These are phyloP conservation scores for Lathyrus tuberosus DNA, from an alignment of 306 rosid genomes.

Conservation along the genomic window DNA sequence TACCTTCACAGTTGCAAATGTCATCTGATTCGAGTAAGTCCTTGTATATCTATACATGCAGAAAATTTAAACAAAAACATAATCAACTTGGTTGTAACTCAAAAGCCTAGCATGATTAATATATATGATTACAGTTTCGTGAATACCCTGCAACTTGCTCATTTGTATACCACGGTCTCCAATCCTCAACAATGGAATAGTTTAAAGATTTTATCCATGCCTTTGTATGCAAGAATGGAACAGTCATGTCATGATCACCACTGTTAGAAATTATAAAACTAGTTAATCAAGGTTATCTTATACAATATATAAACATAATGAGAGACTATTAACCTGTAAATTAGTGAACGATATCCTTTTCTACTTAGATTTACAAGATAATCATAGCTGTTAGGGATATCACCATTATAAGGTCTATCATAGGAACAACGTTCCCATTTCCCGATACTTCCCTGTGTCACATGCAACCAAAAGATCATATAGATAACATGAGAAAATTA, in stretches of 20 bases:
- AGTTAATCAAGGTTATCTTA: background rate
- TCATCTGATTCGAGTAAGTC: constrained; percentile 64
- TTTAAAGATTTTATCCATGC: constrained; percentile 74
- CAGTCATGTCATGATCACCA: constrained; percentile 59
- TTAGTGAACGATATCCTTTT: constrained; percentile 60
- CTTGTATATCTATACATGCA: constrained; percentile 56
- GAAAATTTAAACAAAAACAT: background rate
- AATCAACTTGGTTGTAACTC: background rate
- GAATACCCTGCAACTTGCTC: constrained; percentile 70
- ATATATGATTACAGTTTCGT: no score
- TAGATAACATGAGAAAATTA: no score
- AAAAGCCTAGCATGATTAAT: no score
- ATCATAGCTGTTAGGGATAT: constrained; percentile 25
- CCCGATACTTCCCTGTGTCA: constrained; percentile 59
- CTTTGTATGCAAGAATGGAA: constrained; percentile 55
- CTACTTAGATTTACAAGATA: constrained; percentile 60
- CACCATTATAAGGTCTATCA: background rate
- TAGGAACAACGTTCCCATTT: constrained; percentile 57
- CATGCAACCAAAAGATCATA: background rate
- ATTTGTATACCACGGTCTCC: constrained; percentile 67
- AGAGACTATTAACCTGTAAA: constrained; percentile 53
- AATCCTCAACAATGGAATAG: constrained; percentile 64
- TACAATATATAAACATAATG: background rate
- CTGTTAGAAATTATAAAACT: constrained; percentile 40
- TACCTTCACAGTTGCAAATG: constrained; percentile 78